Conservation (phyloP, 1,284 basidiomycete species). For the Ustilago tritici region DNA sequence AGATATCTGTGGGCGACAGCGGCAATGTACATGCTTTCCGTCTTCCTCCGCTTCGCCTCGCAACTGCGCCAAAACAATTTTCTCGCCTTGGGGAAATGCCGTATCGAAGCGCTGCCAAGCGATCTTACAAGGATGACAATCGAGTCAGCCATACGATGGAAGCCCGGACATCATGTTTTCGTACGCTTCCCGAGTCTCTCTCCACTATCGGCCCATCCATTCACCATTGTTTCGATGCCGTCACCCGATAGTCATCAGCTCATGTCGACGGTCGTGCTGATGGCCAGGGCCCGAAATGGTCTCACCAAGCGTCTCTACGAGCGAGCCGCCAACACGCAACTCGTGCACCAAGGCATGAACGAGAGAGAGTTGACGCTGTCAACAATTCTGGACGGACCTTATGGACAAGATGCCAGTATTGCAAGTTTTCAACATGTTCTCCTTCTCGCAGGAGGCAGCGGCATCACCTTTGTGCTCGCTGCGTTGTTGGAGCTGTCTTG, state of each 20-base stretch:
- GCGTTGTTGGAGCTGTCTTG: conserved; percentile 49
- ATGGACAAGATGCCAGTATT: conserved; percentile 47
- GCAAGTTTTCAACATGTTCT: conserved; percentile 34
- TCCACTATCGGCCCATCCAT: conserved; percentile 57
- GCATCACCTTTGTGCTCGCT: conserved; percentile 55
- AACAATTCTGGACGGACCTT: conserved; percentile 59
- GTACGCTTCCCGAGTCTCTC: conserved; percentile 59
- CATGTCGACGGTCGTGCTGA: conserved; percentile 42
- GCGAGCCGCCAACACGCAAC: conserved; percentile 10
- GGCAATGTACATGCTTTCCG: conserved; percentile 49
- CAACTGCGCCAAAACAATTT: conserved; percentile 38
- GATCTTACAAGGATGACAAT: conserved; percentile 51
- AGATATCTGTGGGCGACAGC: conserved; percentile 52
- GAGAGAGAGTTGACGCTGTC: conserved; percentile 10
- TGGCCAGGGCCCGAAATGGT: conserved; percentile 50
- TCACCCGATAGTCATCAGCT: conserved; percentile 36
- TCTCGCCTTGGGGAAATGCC: conserved; percentile 35
- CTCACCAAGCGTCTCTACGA: conserved; percentile 42
- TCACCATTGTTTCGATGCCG: conserved; percentile 63
- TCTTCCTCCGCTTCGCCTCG: conserved; percentile 42
- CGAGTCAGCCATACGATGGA: conserved; percentile 56
- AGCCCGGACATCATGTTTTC: conserved; percentile 63
- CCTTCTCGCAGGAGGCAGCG: conserved; percentile 55
- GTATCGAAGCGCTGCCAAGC: conserved; percentile 35
- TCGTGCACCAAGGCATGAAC: background rate